These are phyloP conservation scores for Arabis hirsuta DNA, from an alignment of 345 rosid species.

Conservation along the genomic window DNA sequence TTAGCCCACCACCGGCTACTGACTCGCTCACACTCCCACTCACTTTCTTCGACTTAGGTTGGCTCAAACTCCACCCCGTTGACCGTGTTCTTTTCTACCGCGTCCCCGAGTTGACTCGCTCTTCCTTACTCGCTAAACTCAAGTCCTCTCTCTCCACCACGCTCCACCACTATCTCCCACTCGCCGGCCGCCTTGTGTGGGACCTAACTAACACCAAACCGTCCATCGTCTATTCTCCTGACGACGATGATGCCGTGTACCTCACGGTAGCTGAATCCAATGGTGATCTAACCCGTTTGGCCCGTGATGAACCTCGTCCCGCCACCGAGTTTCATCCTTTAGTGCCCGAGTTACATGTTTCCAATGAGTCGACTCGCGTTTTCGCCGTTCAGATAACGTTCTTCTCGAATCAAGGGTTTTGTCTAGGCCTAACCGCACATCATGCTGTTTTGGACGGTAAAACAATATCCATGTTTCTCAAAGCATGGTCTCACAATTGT, in stretches of 20 bases:
- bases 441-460: slow-evolving; percentile 50
- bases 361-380: slow-evolving; percentile 31
- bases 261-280: slow-evolving; percentile 50
- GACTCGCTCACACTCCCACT: slow-evolving; percentile 44
- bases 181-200: slow-evolving; percentile 50
- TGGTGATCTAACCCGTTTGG: slow-evolving; percentile 36
- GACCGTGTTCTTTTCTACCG: slow-evolving; percentile 49
- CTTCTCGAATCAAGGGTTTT: slow-evolving; percentile 45
- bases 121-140: slow-evolving; percentile 44
- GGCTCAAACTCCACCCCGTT: slow-evolving; percentile 44
- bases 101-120: slow-evolving; percentile 28
- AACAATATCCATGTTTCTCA: slow-evolving; percentile 45
- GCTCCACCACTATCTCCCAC: slow-evolving; percentile 52
- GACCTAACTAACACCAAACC: slow-evolving; percentile 35
- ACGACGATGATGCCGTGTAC: slow-evolving; percentile 36
- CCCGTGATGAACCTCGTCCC: slow-evolving; percentile 29
- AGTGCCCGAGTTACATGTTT: slow-evolving; percentile 38
- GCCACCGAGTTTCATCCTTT: slow-evolving; percentile 44
- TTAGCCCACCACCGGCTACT: slow-evolving; percentile 42
- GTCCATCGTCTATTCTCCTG: slow-evolving; percentile 36
- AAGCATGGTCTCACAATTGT: slow-evolving; percentile 51
- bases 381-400: slow-evolving; percentile 46
- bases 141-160: slow-evolving; percentile 45
- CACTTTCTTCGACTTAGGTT: slow-evolving; percentile 44
- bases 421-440: slow-evolving; percentile 48